Evolutionary conservation across 768 basidiomycete genomes (phyloP), one percentile per base, ranked within the genome.

Genomic region (Pisolithus sp.): DNA sequence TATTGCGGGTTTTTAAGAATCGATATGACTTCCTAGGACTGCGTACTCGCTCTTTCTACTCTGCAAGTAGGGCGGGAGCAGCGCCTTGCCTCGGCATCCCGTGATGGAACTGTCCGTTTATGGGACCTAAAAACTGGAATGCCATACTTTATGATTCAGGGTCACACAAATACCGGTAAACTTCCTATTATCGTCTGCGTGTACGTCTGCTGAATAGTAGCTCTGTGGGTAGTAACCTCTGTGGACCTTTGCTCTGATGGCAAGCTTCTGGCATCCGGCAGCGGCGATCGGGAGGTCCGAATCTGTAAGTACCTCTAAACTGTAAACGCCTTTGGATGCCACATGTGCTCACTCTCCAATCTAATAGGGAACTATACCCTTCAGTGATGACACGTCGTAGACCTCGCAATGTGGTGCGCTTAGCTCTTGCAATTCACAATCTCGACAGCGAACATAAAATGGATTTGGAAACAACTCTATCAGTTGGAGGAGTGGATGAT

Each of bases 231-330:
- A 71, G 70, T 73, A 20, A 73, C 69, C 10, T 67, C 71, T 31
- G 68, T 71, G n/a, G 72, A 69, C 62, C 61, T 71, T 47, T 64
- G 67, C 52, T 57, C 52, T 21, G 58, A 65, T 47, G 71, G 70
- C 5, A 54, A 51, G 17, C 38, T 58, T 30, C 56, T 71, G 17
- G 72, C 65, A 49, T 72, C 71, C 2, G 70, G 70, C 53, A 71
- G 70, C 24, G 70, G 70, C 23, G 70, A 71, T 57, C 59, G 58
- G 46, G 56, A 64, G 57, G 67, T 69, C 48, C 64, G 72, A 53
- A 71, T 71, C 54, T 72, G 70, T 73, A 51, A 57, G 67, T 57
- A 40, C 26, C 43, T 43, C 47, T 42, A 40, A 38, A 30, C 38
- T 43, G 26, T 53, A 34, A 53, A 59, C 60, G 55, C 55, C 17